Evolutionary conservation across 1,139 yeast genomes (phyloP), one percentile per base, ranked within the genome.

Genomic region (Suhomyces chickasaworum): DNA sequence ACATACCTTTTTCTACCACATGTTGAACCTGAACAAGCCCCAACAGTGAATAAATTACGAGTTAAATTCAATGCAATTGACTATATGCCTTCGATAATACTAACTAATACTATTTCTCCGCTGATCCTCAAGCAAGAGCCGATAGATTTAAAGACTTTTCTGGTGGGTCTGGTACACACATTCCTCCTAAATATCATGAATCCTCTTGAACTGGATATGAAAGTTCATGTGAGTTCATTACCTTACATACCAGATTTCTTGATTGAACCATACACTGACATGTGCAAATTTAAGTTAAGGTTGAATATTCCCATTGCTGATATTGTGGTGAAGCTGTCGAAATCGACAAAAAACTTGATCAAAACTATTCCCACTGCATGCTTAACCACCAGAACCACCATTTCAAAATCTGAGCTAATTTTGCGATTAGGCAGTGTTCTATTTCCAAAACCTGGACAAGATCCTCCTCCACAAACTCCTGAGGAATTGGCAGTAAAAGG

Each of bases 31-130:
- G 67, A 64, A 23, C 65, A 42, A 41, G 55, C 53, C 4, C 69
- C 73, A 2, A 61, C 67, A 4, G 49, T 62, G 52, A 61, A 65
- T 49, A 72, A 71, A 46, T 64, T 62, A 46, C 44, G 54, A 12
- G 56, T 58, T 18, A 66, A 63, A 47, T 69, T 66, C 57, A 63
- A 65, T 47, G 76, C 77, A 2, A 52, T 63, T 10, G 77, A 73
- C 33, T 63, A 58, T 25, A 40, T 71, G 44, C 78, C 78, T 3
- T 45, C 55, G 2, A 42, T 69, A 1, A 56, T 54, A 12, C 47
- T 58, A 1, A 44, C 45, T 25, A 43, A 46, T 16, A 31, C 57
- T 31, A 47, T 47, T n/a, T 27, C 52, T 8, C 42, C 50, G 2
- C 37, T 34, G 8, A 43, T 47, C 16, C 37, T 47, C 13, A 35